Evolutionary conservation across 2,329 filamentous ascomycete species (phyloP).

Genomic region (Fusarium udum): DNA sequence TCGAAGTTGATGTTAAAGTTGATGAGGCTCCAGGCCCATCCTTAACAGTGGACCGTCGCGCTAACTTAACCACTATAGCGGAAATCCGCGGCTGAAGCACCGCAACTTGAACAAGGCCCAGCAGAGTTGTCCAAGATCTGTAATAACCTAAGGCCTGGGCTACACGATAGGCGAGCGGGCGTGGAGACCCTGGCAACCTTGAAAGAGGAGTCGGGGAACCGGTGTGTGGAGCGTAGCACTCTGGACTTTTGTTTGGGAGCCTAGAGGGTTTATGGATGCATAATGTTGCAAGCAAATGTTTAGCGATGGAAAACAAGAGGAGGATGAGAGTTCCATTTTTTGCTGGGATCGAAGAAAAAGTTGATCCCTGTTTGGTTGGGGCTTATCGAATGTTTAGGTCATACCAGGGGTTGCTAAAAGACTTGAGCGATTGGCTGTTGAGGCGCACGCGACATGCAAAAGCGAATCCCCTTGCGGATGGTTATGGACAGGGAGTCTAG

Average conservation of each 20-base stretch:
- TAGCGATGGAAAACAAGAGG: not conserved
- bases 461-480: constrained; percentile 14
- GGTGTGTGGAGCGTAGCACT: constrained; percentile 5
- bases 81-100: constrained; percentile 16
- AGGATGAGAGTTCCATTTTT: not conserved
- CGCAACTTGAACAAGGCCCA: not conserved
- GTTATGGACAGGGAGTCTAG: not conserved
- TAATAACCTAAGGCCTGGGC: constrained; percentile 1
- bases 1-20: not conserved
- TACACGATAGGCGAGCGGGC: constrained; percentile 31
- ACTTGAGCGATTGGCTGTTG: constrained; percentile 21
- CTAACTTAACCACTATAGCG: constrained; percentile 5
- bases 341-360: constrained; percentile 4
- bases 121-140: not conserved
- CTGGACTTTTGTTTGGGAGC: not conserved
- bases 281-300: not conserved
- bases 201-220: not conserved
- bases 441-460: constrained; percentile 26
- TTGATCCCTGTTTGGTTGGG: constrained; percentile 21
- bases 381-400: constrained; percentile 33
- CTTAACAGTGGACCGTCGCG: constrained; percentile 6
- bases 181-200: not conserved
- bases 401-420: constrained; percentile 13
- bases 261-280: not conserved
- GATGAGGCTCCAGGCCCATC: constrained; percentile 5